Conservation (phyloP, 108 stramenopile genomes). For the Hondaea fermentalgiana region DNA sequence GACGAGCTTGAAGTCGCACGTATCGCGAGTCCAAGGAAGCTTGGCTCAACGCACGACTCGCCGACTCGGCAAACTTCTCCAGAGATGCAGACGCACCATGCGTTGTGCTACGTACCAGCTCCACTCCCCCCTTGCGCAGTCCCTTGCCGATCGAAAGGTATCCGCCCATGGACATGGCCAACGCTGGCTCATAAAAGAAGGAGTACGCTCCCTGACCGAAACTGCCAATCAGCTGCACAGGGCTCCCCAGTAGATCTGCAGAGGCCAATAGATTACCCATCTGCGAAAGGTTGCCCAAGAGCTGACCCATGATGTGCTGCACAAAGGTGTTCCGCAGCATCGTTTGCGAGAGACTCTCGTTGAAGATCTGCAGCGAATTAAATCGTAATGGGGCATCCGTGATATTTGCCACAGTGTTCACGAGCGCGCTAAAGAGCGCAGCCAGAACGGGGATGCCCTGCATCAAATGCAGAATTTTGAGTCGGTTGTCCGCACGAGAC, state of each 20-base stretch:
- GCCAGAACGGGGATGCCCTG: background rate
- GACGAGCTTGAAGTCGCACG: background rate
- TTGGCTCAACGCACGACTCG: background rate
- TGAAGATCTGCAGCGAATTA: background rate
- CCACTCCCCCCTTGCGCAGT: background rate
- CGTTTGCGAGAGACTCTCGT: background rate
- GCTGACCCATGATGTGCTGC: background rate
- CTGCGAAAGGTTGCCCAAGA: background rate
- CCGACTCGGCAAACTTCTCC: background rate
- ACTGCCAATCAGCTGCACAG: background rate
- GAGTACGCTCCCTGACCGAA: constrained; percentile 5
- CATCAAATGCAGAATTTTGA: background rate
- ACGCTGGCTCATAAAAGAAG: background rate
- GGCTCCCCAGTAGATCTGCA: background rate
- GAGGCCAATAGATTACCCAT: background rate
- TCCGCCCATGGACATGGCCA: constrained; percentile 6
- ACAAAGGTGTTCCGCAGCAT: background rate
- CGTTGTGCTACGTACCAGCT: background rate
- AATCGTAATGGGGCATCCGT: background rate
- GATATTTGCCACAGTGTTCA: constrained; percentile 17
- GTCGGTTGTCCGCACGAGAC: background rate
- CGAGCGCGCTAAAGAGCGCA: background rate
- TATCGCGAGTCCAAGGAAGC: background rate
- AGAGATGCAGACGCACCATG: background rate
- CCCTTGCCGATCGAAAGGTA: background rate